Percentiles rank a stretch among this genome's conserved stretches.
phyloP scores from a whole-genome alignment of 23 red algal genomes.

The Pyropia haitanensis region DNA sequence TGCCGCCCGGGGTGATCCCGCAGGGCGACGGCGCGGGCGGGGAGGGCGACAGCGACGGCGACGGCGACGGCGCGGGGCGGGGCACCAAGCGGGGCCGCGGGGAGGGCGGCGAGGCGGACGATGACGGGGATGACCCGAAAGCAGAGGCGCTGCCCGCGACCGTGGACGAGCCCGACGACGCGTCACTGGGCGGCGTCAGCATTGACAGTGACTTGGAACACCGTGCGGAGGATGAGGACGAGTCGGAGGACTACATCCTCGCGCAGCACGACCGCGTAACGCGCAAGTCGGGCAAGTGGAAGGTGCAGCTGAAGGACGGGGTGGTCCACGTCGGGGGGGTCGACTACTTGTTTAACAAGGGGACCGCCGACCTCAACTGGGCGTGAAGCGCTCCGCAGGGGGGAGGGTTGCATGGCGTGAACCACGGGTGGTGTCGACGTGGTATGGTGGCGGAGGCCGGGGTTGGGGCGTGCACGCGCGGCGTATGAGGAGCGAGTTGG shows the following conservation, averaged over 20 bases:
- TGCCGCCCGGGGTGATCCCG: slow-evolving; percentile 1
- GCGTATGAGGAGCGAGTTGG: no score
- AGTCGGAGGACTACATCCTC: slow-evolving; percentile 51
- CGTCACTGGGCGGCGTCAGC: neutral
- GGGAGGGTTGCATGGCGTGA: no score
- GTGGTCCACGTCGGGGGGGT: slow-evolving; percentile 50
- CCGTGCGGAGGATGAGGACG: slow-evolving; percentile 28
- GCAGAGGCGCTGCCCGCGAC: no score
- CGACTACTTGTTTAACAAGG: slow-evolving; percentile 73
- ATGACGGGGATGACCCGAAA: slow-evolving; percentile 12
- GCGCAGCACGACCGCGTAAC: slow-evolving; percentile 64
- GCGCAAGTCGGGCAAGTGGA: slow-evolving; percentile 60
- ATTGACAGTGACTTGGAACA: slow-evolving; percentile 28
- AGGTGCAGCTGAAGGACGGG: slow-evolving; percentile 65
- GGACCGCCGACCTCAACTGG: slow-evolving; percentile 60
- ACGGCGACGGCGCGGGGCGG: slow-evolving; percentile 14
- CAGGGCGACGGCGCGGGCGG: slow-evolving; percentile 4
- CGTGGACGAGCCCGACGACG: no score
- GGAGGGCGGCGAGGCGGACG: slow-evolving; percentile 3
- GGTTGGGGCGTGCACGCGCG: no score
- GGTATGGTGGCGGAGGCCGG: no score
- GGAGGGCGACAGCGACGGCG: neutral
- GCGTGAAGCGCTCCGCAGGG: neutral
- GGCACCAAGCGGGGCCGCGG: slow-evolving; percentile 23
- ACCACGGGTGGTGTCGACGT: no score